Conservation (phyloP, 495 filamentous ascomycete genomes). For the Hypoxylon fuscum region DNA sequence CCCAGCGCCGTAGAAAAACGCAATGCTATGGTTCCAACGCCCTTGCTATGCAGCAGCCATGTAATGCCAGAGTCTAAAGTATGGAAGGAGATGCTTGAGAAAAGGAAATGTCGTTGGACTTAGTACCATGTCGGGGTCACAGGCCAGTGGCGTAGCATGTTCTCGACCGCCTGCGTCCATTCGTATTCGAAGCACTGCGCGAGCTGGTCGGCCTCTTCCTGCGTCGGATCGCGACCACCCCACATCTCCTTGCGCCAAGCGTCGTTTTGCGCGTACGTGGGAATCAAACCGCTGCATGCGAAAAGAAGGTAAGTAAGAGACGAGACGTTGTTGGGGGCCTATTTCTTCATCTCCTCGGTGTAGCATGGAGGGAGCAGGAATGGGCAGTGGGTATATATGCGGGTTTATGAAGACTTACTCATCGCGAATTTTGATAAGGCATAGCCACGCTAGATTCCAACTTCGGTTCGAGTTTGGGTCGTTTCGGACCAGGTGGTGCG, state of each 20-base stretch:
- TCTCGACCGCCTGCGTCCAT: slow-evolving; percentile 71
- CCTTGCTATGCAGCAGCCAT: no score
- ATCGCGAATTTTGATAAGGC: slow-evolving; percentile 71
- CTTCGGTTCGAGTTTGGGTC: slow-evolving; percentile 73
- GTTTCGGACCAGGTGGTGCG: slow-evolving; percentile 69
- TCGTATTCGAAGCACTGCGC: slow-evolving; percentile 69
- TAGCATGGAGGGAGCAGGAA: background rate
- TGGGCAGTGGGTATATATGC: background rate
- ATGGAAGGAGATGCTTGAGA: background rate
- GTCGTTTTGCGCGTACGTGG: slow-evolving; percentile 66
- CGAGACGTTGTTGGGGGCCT: slow-evolving; percentile 19
- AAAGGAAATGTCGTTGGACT: slow-evolving; percentile 12
- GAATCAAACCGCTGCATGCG: slow-evolving; percentile 62
- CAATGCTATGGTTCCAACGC: background rate
- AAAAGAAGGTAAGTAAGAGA: slow-evolving; percentile 5
- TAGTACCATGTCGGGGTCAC: slow-evolving; percentile 62
- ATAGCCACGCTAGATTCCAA: slow-evolving; percentile 83
- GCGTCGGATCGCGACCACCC: slow-evolving; percentile 66
- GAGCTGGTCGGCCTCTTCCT: slow-evolving; percentile 65
- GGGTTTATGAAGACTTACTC: slow-evolving; percentile 62
- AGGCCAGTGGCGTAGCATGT: slow-evolving; percentile 77
- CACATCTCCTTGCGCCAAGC: slow-evolving; percentile 76
- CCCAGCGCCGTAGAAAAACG: background rate
- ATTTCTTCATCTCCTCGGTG: background rate
- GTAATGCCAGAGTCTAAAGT: no score